Conservation (phyloP, 805 yeast genomes). For the Candida sithepensis region DNA sequence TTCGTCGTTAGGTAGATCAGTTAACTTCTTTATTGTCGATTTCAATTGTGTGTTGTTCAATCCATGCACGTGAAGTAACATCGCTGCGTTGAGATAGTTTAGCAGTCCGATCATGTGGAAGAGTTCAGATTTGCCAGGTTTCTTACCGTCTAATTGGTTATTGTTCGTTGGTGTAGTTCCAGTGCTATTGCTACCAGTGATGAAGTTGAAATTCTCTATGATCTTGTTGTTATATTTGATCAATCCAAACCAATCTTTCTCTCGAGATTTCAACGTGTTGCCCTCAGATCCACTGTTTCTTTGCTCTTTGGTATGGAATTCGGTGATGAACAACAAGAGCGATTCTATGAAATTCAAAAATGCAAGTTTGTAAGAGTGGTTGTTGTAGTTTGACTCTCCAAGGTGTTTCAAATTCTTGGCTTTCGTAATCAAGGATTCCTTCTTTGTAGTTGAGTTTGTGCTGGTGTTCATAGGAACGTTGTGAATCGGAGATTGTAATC, state of each 20-base stretch:
- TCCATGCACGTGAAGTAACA: neutral
- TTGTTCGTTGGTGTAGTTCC: neutral
- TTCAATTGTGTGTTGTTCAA: neutral
- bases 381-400: slow-evolving; percentile 15
- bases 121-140: neutral
- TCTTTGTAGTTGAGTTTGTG: neutral
- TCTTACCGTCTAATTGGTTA: neutral
- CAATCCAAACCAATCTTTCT: slow-evolving; percentile 18
- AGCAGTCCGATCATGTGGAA: neutral
- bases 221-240: slow-evolving; percentile 16
- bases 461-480: neutral
- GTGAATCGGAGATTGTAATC: neutral
- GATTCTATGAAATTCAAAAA: slow-evolving; percentile 24
- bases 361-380: slow-evolving; percentile 13
- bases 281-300: neutral
- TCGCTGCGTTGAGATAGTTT: neutral
- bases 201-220: slow-evolving; percentile 18
- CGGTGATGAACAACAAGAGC: slow-evolving; percentile 22
- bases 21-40: neutral
- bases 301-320: slow-evolving; percentile 20
- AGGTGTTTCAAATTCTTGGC: slow-evolving; percentile 15
- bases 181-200: neutral
- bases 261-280: slow-evolving; percentile 3
- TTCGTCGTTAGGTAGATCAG: neutral
- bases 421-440: slow-evolving; percentile 1